phyloP scores from a whole-genome alignment of 2,329 filamentous ascomycete species.

The Cladophialophora chaetospira region DNA sequence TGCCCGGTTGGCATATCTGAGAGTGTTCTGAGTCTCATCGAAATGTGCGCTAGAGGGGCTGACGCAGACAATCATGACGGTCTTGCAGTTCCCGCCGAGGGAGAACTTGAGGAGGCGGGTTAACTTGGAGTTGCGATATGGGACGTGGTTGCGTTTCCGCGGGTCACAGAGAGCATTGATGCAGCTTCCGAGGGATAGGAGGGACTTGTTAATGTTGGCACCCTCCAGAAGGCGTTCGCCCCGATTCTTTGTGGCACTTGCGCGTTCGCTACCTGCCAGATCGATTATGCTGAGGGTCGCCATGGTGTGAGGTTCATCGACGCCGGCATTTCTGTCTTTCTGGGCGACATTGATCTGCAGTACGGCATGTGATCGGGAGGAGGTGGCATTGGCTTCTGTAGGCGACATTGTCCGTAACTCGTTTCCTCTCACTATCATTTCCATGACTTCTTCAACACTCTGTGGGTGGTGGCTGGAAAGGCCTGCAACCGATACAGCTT shows the following conservation, averaged over 20 bases:
- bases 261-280: constrained; percentile 90
- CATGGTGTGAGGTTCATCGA: constrained; percentile 96
- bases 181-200: constrained; percentile 90
- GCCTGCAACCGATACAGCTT: constrained; percentile 86
- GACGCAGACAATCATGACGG: constrained; percentile 99
- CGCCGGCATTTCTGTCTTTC: constrained; percentile 87
- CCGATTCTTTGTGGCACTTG: constrained; percentile 93
- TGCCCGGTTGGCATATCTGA: constrained; percentile 94
- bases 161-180: constrained; percentile 98
- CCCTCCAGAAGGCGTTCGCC: constrained; percentile 89
- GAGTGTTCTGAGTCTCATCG: constrained; percentile 96
- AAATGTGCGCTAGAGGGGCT: constrained; percentile 96
- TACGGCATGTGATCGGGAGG: constrained; percentile 93
- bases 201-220: constrained; percentile 98
- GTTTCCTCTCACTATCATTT: constrained; percentile 96
- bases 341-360: constrained; percentile 95
- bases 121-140: constrained; percentile 96
- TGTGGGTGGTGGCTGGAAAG: constrained; percentile 88
- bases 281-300: constrained; percentile 98
- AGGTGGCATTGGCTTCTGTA: constrained; percentile 95
- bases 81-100: constrained; percentile 95
- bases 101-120: constrained; percentile 96
- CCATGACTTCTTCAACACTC: constrained; percentile 96
- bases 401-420: constrained; percentile 93
- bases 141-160: constrained; percentile 87